Conservation (phyloP, 257 asterid species). For the Ajuga chamaepitys region DNA sequence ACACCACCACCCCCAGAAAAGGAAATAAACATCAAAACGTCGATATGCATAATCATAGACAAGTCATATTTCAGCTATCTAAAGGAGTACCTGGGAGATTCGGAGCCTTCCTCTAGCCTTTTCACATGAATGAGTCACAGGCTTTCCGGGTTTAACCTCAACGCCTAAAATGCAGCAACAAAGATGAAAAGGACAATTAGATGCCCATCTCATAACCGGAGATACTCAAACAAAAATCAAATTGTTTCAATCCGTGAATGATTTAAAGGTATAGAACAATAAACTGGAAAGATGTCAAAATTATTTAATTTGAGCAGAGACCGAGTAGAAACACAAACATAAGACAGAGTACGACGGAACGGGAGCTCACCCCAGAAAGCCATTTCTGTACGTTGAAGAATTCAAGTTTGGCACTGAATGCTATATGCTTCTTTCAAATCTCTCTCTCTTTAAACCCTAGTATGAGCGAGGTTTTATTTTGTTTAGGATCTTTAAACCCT, state of each 20-base stretch:
- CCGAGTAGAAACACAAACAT: background rate
- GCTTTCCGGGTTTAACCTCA: slow-evolving; percentile 73
- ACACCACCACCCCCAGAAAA: background rate
- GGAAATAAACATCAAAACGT: background rate
- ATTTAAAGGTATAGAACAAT: background rate
- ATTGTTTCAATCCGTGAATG: background rate
- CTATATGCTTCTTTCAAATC: background rate
- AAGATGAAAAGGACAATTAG: background rate
- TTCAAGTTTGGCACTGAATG: background rate
- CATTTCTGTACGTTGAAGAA: slow-evolving; percentile 21
- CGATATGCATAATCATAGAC: background rate
- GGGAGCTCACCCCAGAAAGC: slow-evolving; percentile 56
- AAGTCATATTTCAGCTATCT: background rate
- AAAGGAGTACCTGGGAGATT: slow-evolving; percentile 60
- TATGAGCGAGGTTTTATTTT: background rate
- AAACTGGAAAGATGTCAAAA: background rate
- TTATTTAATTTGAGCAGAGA: background rate
- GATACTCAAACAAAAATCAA: background rate
- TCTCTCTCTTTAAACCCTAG: slow-evolving; percentile 17
- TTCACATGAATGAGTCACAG: slow-evolving; percentile 50
- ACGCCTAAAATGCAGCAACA: slow-evolving; percentile 39
- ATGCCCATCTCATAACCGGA: background rate
- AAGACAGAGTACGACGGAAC: background rate
- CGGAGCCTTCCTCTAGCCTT: slow-evolving; percentile 61
- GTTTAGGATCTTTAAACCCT: slow-evolving; percentile 27